Base-by-base conservation (phyloP, 2,329 filamentous ascomycete species). In the Metarhizium anisopliae region DNA sequence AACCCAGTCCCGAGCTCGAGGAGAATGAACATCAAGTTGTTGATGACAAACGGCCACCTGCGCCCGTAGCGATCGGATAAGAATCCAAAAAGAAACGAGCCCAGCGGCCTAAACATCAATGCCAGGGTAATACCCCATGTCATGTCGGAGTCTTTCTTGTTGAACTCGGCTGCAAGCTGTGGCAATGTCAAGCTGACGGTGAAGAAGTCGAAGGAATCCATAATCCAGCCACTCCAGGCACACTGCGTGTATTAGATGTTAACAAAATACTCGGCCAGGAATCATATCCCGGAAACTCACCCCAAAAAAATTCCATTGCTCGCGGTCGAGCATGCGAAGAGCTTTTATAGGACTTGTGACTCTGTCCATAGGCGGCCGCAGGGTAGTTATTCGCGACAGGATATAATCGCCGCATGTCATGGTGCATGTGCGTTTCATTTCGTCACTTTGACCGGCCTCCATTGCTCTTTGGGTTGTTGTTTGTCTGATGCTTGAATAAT, bases 221-320 rank as follows among this genome's bases (percentile, higher is more conserved):
- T 42, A 16, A 52, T 43, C 51, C 51, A 52, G 18, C 36, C 51
- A 18, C 36, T 42, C 51, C 51, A 52, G 11, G 51, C 51, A 25
- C 51, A 52, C 51, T 52, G 11, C 51, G 16, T 43, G 13, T n/a
- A n/a, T 43, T 43, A 16, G 2, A 8, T n/a, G 13, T 43, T n/a
- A 16, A 43, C 20, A 16, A 16, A 43, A 43, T 36, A 36, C 35
- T 36, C 35, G 13, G 5, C 1, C 1, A 2, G 35, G 25, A 11
- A 10, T 36, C 7, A 2, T 36, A 10, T 36, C 13, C 6, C 13
- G 6, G 14, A 18, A 6, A 43, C 51, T 52, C 4, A 52, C 51
- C 13, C 35, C 36, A 25, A 52, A 52, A 30, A 43, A 52, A 38
- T 52, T 52, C 51, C 51, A 52, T 30, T 52, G 51, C 51, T 43